Conservation (phyloP, 129 eudicot species). For the Oenanthe sinensis region DNA sequence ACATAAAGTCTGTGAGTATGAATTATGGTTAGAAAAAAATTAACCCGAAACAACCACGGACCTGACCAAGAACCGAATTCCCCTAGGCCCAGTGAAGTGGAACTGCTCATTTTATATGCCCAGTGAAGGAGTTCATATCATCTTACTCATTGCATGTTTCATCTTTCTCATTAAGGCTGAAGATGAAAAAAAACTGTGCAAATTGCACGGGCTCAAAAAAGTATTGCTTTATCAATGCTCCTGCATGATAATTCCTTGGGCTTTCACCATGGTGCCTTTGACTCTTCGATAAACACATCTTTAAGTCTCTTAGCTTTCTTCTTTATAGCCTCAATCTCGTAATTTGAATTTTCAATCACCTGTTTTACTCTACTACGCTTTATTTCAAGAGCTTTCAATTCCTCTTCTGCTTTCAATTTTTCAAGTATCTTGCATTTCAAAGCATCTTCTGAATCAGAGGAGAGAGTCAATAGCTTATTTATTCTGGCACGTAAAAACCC, state of each 20-base stretch:
- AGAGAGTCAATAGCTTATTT: constrained; percentile 25
- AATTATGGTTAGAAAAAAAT: too few species aligned
- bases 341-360: constrained; percentile 26
- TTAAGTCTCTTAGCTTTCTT: constrained; percentile 25
- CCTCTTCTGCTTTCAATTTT: constrained; percentile 29
- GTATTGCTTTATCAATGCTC: background rate
- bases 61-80: too few species aligned
- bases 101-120: too few species aligned
- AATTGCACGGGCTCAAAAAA: background rate
- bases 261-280: constrained; percentile 51
- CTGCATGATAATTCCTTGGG: background rate
- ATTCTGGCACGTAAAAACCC: constrained; percentile 42
- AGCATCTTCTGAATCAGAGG: constrained; percentile 20
- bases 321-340: constrained; percentile 36
- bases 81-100: too few species aligned
- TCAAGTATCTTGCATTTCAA: constrained; percentile 29
- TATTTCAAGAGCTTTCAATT: constrained; percentile 23
- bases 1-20: too few species aligned
- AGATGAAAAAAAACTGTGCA: background rate
- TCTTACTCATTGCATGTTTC: background rate
- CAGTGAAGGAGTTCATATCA: background rate
- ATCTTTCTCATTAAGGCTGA: background rate
- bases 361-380: constrained; percentile 28
- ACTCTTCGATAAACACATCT: constrained; percentile 26
- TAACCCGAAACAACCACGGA: too few species aligned